phyloP scores from a whole-genome alignment of 129 eudicot genomes.

The Flaveria trinervia region DNA sequence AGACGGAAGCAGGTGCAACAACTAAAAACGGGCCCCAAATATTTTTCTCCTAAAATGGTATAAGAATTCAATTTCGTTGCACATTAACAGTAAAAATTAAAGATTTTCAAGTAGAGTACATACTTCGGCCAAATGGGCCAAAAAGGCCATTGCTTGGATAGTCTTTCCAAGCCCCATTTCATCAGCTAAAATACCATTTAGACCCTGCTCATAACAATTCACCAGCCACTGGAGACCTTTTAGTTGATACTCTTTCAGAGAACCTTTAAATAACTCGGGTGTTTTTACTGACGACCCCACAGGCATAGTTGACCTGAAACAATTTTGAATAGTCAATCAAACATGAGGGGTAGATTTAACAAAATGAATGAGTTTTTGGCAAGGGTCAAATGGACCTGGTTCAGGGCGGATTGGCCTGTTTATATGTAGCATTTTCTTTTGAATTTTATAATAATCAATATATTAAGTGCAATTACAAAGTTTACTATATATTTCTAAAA shows the following conservation, averaged over 20 bases:
- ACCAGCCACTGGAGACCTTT: constrained; percentile 99
- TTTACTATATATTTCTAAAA: background rate
- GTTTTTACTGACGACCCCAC: constrained; percentile 89
- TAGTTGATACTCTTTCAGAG: constrained; percentile 92
- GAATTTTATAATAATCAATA: no score
- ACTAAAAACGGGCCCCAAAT: constrained; percentile 99
- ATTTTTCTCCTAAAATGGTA: constrained; percentile 71
- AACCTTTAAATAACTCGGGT: constrained; percentile 83
- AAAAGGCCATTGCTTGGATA: constrained; percentile 97
- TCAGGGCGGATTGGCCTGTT: background rate
- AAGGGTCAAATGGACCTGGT: background rate
- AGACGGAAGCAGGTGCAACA: constrained; percentile 97
- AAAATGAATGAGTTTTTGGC: background rate
- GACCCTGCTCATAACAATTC: constrained; percentile 98
- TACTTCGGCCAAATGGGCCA: constrained; percentile 99
- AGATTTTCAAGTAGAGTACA: constrained; percentile 26
- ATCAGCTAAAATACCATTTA: constrained; percentile 98
- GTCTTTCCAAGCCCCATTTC: constrained; percentile 99
- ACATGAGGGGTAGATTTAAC: background rate
- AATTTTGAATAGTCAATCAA: background rate
- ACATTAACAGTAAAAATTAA: background rate
- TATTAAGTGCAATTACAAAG: no score
- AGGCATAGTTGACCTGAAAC: constrained; percentile 89
- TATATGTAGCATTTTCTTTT: no score
- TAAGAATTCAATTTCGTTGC: constrained; percentile 22